Conservation (phyloP, 768 basidiomycete species). For the Clitopilus passeckerianus region DNA sequence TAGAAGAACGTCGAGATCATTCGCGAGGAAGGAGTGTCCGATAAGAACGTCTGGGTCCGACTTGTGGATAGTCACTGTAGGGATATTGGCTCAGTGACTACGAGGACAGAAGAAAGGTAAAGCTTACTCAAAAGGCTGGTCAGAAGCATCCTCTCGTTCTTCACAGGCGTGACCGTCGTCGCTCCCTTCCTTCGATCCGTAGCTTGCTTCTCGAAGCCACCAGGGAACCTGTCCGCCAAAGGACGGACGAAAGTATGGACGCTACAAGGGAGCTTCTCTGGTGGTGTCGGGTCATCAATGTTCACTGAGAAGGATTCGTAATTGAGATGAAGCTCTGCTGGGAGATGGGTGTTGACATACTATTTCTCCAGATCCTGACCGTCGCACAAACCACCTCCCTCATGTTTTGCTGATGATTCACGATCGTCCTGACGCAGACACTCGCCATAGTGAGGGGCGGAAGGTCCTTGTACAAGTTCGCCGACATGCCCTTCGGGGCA, state of each 20-base stretch:
- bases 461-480: constrained; percentile 35
- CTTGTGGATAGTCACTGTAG: constrained; percentile 67
- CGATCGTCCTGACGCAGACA: constrained; percentile 80
- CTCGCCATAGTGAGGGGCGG: constrained; percentile 93
- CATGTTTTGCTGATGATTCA: constrained; percentile 92
- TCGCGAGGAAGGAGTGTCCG: constrained; percentile 91
- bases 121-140: constrained; percentile 69
- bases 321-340: no score
- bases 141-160: constrained; percentile 82
- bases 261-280: constrained; percentile 76
- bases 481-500: constrained; percentile 43
- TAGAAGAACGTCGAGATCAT: constrained; percentile 84
- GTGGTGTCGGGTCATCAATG: constrained; percentile 89
- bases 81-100: background rate
- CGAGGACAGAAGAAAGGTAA: background rate
- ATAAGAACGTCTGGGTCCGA: constrained; percentile 93
- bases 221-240: constrained; percentile 73
- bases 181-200: constrained; percentile 58
- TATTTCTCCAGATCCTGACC: constrained; percentile 74
- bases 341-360: no score
- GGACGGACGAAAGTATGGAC: constrained; percentile 90
- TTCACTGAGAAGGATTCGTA: constrained; percentile 44
- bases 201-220: constrained; percentile 72
- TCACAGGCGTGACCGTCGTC: constrained; percentile 56
- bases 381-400: constrained; percentile 90